Conservation (phyloP, 2,329 filamentous ascomycete genomes). For the Colletotrichum sublineola region DNA sequence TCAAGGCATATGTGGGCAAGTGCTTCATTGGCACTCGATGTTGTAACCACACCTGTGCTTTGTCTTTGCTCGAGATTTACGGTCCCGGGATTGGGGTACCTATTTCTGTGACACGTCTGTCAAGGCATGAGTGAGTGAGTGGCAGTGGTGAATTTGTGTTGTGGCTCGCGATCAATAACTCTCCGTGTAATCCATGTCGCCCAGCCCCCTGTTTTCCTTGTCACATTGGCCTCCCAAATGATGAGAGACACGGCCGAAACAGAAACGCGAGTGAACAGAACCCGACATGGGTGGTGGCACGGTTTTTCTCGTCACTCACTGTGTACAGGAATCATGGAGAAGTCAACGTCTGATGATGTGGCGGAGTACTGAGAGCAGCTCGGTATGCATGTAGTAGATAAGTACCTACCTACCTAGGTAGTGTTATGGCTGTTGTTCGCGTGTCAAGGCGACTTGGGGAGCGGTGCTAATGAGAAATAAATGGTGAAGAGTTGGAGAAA, state of each 20-base stretch:
- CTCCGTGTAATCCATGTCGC: neutral
- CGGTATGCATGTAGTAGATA: neutral
- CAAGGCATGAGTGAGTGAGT: neutral
- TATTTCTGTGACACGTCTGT: neutral
- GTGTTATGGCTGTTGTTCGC: neutral
- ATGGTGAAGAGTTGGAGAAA: conserved; percentile 15
- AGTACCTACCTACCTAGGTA: neutral
- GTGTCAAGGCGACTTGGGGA: neutral
- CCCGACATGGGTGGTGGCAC: neutral
- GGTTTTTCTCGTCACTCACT: neutral
- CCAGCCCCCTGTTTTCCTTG: neutral
- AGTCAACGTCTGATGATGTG: neutral
- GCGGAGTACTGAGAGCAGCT: neutral
- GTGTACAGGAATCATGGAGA: neutral
- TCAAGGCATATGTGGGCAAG: conserved; percentile 27
- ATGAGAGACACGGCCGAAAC: neutral
- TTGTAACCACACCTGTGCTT: conserved; percentile 21
- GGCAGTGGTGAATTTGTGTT: neutral
- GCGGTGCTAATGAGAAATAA: conserved; percentile 1
- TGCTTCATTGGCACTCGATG: conserved; percentile 29
- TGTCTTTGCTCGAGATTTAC: conserved; percentile 2
- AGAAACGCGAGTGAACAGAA: neutral
- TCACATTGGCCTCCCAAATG: neutral
- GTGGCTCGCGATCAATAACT: neutral
- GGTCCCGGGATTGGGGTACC: neutral